A percentile compares a stretch with the other conserved stretches of the same genome.
Conservation (phyloP, 169 alveolate genomes). For the Plasmodium yoelii region DNA sequence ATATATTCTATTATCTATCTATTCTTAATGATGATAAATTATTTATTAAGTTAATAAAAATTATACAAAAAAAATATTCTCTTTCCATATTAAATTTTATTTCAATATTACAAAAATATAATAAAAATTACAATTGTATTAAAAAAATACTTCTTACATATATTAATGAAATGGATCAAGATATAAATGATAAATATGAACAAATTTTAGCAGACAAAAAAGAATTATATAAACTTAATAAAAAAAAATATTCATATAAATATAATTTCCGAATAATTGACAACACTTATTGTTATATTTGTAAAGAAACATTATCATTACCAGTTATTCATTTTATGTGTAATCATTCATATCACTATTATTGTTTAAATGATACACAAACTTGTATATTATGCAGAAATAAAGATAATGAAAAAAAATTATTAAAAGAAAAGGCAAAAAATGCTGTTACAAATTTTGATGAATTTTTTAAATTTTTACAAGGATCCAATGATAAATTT, state of each 20-base stretch:
- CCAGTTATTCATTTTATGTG: conserved; percentile 67
- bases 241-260: conserved; percentile 22
- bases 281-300: conserved; percentile 45
- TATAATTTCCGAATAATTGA: conserved; percentile 55
- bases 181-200: conserved; percentile 49
- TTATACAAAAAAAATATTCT: conserved; percentile 25
- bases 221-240: conserved; percentile 53
- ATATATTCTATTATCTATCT: conserved; percentile 61
- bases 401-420: conserved; percentile 68
- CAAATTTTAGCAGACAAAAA: conserved; percentile 48
- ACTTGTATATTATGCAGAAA: conserved; percentile 49
- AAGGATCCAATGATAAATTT: conserved; percentile 61
- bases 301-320: conserved; percentile 38
- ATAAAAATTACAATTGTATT: conserved; percentile 40
- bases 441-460: conserved; percentile 63
- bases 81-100: conserved; percentile 33
- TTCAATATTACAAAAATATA: conserved; percentile 46
- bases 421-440: conserved; percentile 63
- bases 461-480: conserved; percentile 70
- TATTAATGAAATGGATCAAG: conserved; percentile 35
- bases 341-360: conserved; percentile 66
- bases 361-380: conserved; percentile 49
- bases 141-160: conserved; percentile 40
- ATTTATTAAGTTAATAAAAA: conserved; percentile 49
- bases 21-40: conserved; percentile 62